phyloP scores from a whole-genome alignment of 1,139 yeast species.

The Debaryomycetaceae sp. region DNA sequence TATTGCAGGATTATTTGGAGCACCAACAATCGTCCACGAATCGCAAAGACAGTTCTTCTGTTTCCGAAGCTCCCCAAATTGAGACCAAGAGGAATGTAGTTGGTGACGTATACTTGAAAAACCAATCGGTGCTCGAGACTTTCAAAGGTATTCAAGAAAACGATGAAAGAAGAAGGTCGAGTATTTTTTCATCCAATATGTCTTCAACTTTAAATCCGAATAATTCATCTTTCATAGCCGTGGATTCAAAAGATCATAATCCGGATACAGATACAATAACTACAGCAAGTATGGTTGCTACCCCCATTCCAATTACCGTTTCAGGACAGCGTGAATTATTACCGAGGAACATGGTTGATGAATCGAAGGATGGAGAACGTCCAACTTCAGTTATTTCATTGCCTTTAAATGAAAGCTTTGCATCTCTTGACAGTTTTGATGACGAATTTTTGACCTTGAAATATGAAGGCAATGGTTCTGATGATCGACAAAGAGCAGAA shows the following conservation, averaged over 20 bases:
- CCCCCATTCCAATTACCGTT: conserved; percentile 19
- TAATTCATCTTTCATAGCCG: conserved; percentile 17
- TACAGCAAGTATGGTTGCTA: conserved; percentile 7
- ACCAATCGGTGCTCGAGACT: conserved; percentile 48
- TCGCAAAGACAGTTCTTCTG: conserved; percentile 35
- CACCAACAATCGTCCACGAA: conserved; percentile 22
- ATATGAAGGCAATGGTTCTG: conserved; percentile 20
- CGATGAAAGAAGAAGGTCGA: conserved; percentile 44
- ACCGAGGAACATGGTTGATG: conserved; percentile 33
- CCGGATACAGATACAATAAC: neutral
- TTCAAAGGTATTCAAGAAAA: conserved; percentile 47
- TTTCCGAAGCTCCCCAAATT: conserved; percentile 42
- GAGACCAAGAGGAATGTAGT: conserved; percentile 53
- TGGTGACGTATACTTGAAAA: conserved; percentile 51
- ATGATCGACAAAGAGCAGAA: conserved; percentile 5
- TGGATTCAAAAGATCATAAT: conserved; percentile 7
- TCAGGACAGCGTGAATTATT: conserved; percentile 7
- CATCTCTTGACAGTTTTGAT: conserved; percentile 70
- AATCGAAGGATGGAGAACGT: conserved; percentile 17
- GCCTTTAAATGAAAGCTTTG: conserved; percentile 72
- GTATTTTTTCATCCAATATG: conserved; percentile 22
- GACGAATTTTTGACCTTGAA: conserved; percentile 48
- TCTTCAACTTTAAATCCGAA: conserved; percentile 11
- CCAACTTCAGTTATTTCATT: conserved; percentile 44
- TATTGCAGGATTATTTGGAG: conserved; percentile 36